Conservation (phyloP, 2,329 filamentous ascomycete genomes). For the Trichoderma pleuroti region DNA sequence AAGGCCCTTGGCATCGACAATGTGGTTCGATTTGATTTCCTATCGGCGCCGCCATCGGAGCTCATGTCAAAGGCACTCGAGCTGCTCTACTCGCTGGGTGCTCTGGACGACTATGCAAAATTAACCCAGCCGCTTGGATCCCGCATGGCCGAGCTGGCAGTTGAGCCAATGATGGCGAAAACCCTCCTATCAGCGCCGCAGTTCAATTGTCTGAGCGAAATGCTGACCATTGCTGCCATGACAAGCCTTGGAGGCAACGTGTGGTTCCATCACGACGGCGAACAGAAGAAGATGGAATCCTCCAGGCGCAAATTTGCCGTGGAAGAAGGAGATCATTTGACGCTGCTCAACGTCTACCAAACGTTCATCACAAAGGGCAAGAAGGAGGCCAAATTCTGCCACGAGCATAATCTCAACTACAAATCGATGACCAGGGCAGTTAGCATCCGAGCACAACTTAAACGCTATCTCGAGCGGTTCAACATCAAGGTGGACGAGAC, state of each 20-base stretch:
- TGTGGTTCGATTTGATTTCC: conserved; percentile 82
- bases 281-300: conserved; percentile 71
- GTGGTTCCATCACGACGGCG: conserved; percentile 77
- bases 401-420: conserved; percentile 82
- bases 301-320: conserved; percentile 79
- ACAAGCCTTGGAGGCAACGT: conserved; percentile 77
- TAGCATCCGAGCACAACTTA: conserved; percentile 81
- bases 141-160: conserved; percentile 87
- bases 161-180: conserved; percentile 95
- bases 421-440: conserved; percentile 78
- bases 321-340: conserved; percentile 91
- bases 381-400: conserved; percentile 82
- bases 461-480: conserved; percentile 82
- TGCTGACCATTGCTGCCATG: conserved; percentile 92
- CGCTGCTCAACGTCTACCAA: conserved; percentile 88
- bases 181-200: conserved; percentile 70
- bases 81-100: conserved; percentile 79
- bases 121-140: conserved; percentile 83
- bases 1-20: conserved; percentile 96
- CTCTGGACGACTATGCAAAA: conserved; percentile 84
- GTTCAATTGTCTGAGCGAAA: conserved; percentile 78
- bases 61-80: conserved; percentile 84
- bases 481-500: conserved; percentile 67
- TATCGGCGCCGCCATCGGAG: conserved; percentile 80
- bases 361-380: conserved; percentile 79